Base-by-base conservation (phyloP, 2,329 filamentous ascomycete species). In the Dothiorella sarmentorum region DNA sequence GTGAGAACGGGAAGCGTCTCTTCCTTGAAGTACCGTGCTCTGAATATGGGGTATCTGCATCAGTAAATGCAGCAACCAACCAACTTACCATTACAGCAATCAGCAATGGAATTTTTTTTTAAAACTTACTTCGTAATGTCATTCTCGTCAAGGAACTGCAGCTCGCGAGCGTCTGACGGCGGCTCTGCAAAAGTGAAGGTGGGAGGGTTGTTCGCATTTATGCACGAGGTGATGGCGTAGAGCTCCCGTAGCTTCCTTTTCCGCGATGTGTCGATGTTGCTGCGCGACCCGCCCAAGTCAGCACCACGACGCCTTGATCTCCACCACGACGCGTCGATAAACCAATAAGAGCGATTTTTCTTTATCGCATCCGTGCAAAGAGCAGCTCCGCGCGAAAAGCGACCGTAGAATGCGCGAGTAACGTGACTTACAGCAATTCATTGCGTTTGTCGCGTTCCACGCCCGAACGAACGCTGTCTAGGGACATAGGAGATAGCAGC, bases 231-330 rank as follows among this genome's bases (percentile, higher is more conserved):
- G 82, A 89, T 84, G 67, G 83, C 82, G 80, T 89, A 96, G 68
- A 96, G 83, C 79, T 94, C 89, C 74, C 88, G 87, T 73, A 96
- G 83, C 82, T 95, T 95, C 76, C 90, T 87, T 84, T 95, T 94
- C 76, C 90, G 88, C 82, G 89, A 90, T 76, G 82, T 83, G 81
- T 89, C 84, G 82, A 78, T 79, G 62, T 64, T 65, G 65, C 73
- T 76, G 63, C 62, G 40, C 44, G 56, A 45, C 57, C 40, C 44
- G 56, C 47, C 29, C 47, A 55, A 55, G 57, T 59, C 47, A 59
- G 57, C 57, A 53, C 47, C 33, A 40, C 49, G 62, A 65, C 66
- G 61, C 63, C 64, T 63, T 58, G 67, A 71, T 69, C 66, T 73
- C 68, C 68, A 74, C 69, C 63, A 73, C 71, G 55, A 70, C 73